Percentiles rank a stretch among this genome's conserved stretches.
These are phyloP conservation scores for Sphaerosporella brunnea DNA, from an alignment of 495 filamentous ascomycete species.

Conservation along the genomic window DNA sequence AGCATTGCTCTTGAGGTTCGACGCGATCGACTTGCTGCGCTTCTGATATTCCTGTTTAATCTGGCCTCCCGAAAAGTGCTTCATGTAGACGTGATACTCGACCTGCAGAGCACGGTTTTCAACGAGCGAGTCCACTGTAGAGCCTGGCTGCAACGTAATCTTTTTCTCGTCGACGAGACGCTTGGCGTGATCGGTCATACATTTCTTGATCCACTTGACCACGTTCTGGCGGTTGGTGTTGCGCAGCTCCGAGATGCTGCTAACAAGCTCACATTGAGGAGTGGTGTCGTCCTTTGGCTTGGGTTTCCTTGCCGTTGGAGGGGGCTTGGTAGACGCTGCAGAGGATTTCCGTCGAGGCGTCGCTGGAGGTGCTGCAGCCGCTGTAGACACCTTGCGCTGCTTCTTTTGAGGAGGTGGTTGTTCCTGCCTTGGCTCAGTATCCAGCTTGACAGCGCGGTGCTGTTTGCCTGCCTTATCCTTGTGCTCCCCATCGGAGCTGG, in stretches of 20 bases:
- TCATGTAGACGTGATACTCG: constrained; percentile 50
- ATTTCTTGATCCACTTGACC: constrained; percentile 16
- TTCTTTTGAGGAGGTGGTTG: constrained; percentile 9
- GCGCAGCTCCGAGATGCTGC: constrained; percentile 19
- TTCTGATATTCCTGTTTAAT: constrained; percentile 33
- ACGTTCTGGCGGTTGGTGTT: constrained; percentile 23
- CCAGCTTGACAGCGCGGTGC: neutral
- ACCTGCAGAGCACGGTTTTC: constrained; percentile 48
- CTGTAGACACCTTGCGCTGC: constrained; percentile 13
- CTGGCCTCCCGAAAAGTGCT: constrained; percentile 31
- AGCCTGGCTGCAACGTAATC: constrained; percentile 34
- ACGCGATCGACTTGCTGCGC: constrained; percentile 47
- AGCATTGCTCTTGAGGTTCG: constrained; percentile 74
- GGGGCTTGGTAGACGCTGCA: constrained; percentile 12
- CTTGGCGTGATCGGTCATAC: constrained; percentile 28
- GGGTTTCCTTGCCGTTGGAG: too few species aligned
- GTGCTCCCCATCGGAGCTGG: constrained; percentile 22
- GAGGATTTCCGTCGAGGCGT: constrained; percentile 1
- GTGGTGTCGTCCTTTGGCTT: constrained; percentile 21
- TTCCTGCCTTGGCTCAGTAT: too few species aligned
- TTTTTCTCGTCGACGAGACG: constrained; percentile 38
- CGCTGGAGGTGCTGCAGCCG: neutral
- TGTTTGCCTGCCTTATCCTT: constrained; percentile 4
- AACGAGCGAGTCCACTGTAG: constrained; percentile 36
- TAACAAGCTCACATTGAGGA: constrained; percentile 22